phyloP scores from a whole-genome alignment of 192 early-diverging fungal species.

The Coemansia sp. region DNA sequence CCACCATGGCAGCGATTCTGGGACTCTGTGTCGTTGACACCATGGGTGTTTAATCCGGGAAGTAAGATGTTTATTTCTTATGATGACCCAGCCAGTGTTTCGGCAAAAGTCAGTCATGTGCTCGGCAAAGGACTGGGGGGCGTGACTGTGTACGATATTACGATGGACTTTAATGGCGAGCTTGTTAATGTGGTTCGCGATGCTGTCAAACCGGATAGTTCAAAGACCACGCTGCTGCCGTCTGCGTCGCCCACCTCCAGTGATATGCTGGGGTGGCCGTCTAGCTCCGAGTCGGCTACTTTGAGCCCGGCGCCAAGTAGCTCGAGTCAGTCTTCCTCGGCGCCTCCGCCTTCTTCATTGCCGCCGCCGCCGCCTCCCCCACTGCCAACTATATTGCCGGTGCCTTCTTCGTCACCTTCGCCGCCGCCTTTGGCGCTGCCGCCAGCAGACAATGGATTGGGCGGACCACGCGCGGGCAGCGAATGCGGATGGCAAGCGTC shows the following conservation, averaged over 20 bases:
- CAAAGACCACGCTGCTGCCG: neutral
- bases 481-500: conserved; percentile 11
- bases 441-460: neutral
- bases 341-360: neutral
- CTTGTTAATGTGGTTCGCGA: conserved; percentile 42
- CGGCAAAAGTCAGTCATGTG: conserved; percentile 60
- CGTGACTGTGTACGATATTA: conserved; percentile 58
- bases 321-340: neutral
- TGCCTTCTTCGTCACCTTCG: neutral
- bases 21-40: conserved; percentile 58
- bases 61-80: conserved; percentile 71
- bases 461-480: conserved; percentile 13
- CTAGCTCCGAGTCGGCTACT: neutral
- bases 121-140: conserved; percentile 56
- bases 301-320: neutral
- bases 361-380: neutral
- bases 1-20: conserved; percentile 57
- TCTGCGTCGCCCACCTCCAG: neutral
- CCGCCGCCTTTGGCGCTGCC: neutral
- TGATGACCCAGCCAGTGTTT: conserved; percentile 67
- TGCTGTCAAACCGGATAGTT: neutral
- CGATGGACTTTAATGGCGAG: conserved; percentile 56
- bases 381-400: neutral
- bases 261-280: neutral
- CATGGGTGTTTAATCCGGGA: conserved; percentile 56